A percentile compares a stretch with the other conserved stretches of the same genome.
Evolutionary conservation across 164 flowering plant species (phyloP).

Genomic region (Buxus sempervirens): DNA sequence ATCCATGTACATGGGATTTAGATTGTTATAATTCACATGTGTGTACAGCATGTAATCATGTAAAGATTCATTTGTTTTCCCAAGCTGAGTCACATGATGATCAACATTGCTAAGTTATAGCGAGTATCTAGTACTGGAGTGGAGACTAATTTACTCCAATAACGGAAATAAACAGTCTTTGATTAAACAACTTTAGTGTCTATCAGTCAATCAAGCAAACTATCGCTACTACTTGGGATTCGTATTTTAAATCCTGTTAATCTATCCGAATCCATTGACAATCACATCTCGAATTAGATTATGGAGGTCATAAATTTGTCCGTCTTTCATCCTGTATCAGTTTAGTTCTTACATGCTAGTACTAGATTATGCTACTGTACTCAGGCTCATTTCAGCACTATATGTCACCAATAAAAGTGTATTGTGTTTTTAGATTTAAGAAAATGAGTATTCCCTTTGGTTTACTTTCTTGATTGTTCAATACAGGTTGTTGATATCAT

Average conservation of each 20-base stretch:
- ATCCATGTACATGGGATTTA: no score
- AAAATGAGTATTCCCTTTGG: neutral
- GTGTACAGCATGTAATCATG: no score
- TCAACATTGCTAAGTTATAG: neutral
- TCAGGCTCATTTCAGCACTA: neutral
- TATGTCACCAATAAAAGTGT: neutral
- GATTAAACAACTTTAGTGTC: neutral
- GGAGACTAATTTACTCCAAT: neutral
- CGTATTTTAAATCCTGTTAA: no score
- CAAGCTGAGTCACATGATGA: neutral
- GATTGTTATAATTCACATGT: no score
- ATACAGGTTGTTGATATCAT: slow-evolving; percentile 72
- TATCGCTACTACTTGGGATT: neutral
- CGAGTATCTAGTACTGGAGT: neutral
- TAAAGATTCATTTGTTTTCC: neutral
- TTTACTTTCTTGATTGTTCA: slow-evolving; percentile 9
- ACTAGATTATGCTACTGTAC: neutral
- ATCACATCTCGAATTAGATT: no score
- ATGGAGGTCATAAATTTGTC: no score
- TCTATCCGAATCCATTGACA: no score
- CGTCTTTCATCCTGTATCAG: no score
- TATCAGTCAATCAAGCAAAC: neutral
- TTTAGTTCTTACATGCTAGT: neutral
- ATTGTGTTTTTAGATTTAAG: neutral
- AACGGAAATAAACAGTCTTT: neutral